These are phyloP conservation scores for Saccharomycopsis capsularis DNA, from an alignment of 805 yeast genomes.

Conservation along the genomic window DNA sequence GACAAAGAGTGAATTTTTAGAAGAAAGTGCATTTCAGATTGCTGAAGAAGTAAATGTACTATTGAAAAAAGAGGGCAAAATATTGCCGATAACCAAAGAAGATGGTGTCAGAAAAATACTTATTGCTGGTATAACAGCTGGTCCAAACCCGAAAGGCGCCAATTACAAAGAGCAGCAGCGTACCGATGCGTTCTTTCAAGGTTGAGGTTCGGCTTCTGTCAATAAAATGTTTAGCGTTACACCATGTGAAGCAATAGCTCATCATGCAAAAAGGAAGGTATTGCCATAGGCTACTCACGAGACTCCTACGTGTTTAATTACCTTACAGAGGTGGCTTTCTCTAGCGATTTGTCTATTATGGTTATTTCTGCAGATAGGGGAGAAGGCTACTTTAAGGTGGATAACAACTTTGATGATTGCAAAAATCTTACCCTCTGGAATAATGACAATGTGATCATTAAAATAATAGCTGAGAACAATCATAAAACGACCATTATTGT, in stretches of 20 bases:
- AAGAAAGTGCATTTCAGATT: constrained; percentile 42
- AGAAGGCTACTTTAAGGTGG: constrained; percentile 52
- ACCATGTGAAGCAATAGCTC: constrained; percentile 49
- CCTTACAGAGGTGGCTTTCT: constrained; percentile 39
- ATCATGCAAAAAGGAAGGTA: constrained; percentile 40
- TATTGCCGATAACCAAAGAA: constrained; percentile 41
- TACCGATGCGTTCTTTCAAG: constrained; percentile 43
- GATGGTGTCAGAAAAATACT: constrained; percentile 31
- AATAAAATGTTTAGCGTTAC: constrained; percentile 50
- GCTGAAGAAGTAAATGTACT: constrained; percentile 53
- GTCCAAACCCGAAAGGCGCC: constrained; percentile 43
- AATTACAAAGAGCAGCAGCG: constrained; percentile 48
- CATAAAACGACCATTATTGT: constrained; percentile 51
- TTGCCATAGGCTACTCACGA: constrained; percentile 37
- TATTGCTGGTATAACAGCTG: constrained; percentile 49
- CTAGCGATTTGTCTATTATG: constrained; percentile 47
- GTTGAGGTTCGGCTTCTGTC: constrained; percentile 62
- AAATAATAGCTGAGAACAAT: constrained; percentile 42
- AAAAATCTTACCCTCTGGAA: constrained; percentile 49
- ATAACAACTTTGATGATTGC: constrained; percentile 53
- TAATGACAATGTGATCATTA: constrained; percentile 48
- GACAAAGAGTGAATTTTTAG: constrained; percentile 42
- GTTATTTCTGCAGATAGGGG: constrained; percentile 51
- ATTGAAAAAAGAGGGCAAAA: constrained; percentile 44
- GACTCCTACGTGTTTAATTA: constrained; percentile 42